Conservation (phyloP, 2,329 filamentous ascomycete genomes). For the Aspergillus tanneri region DNA sequence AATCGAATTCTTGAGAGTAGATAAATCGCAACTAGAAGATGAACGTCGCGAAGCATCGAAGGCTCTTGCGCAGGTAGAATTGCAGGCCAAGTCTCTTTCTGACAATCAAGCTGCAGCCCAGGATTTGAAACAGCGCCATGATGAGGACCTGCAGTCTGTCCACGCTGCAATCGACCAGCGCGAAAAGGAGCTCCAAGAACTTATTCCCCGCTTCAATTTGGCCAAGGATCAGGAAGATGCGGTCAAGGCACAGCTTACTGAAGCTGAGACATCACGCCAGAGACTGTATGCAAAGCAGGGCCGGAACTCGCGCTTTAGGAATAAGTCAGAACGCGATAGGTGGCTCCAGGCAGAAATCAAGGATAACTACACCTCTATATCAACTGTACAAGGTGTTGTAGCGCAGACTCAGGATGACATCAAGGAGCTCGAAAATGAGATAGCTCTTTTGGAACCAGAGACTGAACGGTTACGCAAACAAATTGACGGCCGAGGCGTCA, state of each 20-base stretch:
- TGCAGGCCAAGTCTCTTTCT: constrained; percentile 77
- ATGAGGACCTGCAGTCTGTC: constrained; percentile 69
- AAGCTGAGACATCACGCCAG: constrained; percentile 71
- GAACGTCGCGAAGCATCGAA: constrained; percentile 82
- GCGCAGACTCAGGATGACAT: constrained; percentile 85
- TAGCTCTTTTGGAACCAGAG: constrained; percentile 69
- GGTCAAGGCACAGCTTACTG: constrained; percentile 69
- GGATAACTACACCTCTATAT: constrained; percentile 72
- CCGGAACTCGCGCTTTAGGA: constrained; percentile 80
- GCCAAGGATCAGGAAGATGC: constrained; percentile 71
- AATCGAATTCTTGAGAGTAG: constrained; percentile 78
- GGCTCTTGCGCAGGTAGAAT: constrained; percentile 77
- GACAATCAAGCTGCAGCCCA: constrained; percentile 79
- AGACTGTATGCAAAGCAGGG: constrained; percentile 91
- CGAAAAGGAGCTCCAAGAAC: constrained; percentile 69
- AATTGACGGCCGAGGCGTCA: constrained; percentile 75
- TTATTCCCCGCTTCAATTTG: constrained; percentile 75
- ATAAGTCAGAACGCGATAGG: constrained; percentile 81
- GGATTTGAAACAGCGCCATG: constrained; percentile 68
- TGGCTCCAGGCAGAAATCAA: constrained; percentile 79
- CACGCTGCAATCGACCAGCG: constrained; percentile 71
- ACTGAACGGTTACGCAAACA: constrained; percentile 68
- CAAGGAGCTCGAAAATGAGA: constrained; percentile 66
- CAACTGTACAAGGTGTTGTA: constrained; percentile 77
- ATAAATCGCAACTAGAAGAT: constrained; percentile 83